phyloP scores from a whole-genome alignment of 2,329 filamentous ascomycete genomes.

The Sclerotinia subarctica region DNA sequence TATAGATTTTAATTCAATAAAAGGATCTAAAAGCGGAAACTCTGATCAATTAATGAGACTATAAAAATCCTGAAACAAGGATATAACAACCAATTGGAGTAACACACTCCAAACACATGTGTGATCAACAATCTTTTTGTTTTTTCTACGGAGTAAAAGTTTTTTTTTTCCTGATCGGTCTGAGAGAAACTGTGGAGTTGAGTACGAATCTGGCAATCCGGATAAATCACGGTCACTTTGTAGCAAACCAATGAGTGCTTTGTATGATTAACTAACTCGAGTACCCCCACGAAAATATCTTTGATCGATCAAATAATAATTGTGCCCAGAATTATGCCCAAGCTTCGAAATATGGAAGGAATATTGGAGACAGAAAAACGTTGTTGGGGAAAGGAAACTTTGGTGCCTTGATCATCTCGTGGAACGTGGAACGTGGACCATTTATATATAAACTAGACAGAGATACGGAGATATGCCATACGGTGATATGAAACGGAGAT shows the following conservation, averaged over 20 bases:
- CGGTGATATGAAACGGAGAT: not conserved
- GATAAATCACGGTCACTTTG: not conserved
- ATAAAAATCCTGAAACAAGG: slow-evolving; percentile 5
- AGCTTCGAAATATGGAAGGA: not conserved
- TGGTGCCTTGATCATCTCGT: slow-evolving; percentile 1
- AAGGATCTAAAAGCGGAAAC: not conserved
- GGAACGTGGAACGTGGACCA: slow-evolving; percentile 3
- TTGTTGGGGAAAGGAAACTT: not conserved
- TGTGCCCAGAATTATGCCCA: not conserved
- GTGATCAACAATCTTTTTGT: not conserved
- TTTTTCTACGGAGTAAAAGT: not conserved
- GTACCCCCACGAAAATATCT: not conserved
- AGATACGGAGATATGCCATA: not conserved
- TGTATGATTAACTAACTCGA: too few species aligned
- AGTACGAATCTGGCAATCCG: slow-evolving; percentile 1
- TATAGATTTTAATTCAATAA: not conserved
- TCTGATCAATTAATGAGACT: not conserved
- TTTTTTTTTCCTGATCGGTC: slow-evolving; percentile 11
- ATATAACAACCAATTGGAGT: not conserved
- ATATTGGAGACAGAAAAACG: not conserved
- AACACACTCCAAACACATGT: not conserved
- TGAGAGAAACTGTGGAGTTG: not conserved
- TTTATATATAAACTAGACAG: not conserved
- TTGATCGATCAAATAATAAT: not conserved
- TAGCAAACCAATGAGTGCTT: not conserved